Base-by-base conservation (phyloP, 805 yeast species). In the Sugiyamaella americana region DNA sequence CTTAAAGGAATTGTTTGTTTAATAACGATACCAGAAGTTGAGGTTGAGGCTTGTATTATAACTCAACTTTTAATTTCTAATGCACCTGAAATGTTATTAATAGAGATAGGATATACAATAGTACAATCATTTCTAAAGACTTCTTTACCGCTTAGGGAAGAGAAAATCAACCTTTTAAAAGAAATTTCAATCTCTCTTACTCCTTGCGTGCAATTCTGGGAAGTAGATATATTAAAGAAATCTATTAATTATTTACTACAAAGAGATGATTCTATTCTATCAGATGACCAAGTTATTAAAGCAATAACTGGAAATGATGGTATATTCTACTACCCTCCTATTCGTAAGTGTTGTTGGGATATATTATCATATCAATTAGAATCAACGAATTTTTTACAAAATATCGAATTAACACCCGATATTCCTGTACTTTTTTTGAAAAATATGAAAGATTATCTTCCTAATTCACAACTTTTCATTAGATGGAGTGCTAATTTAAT, bases 1-100 rank as follows among this genome's bases (percentile, higher is more conserved):
- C 16, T 45, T 20, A 26, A 32, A 35, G 48, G 43, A 5, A 22
- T 37, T 5, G 22, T 41, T 4, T 38, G 34, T 5, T 40, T 40
- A 16, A n/a, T 45, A 8, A 4, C 22, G 5, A 8, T 45, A 8
- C 32, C 32, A 8, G 11, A 13, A 26, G 32, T 26, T 8, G 32
- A 26, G 13, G 32, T 8, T 8, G 32, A 26, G 13, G 32, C 32
- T 26, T 26, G 32, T 26, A 8, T 8, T 8, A 8, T 26, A 13
- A 8, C 13, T 8, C 32, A 26, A 26, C 32, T 26, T 13, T 26
- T 26, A 13, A 26, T 26, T 26, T 26, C 32, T 8, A 26, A 13
- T 26, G 32, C 32, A 8, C 32, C 32, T 8, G 11, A 13, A 13
- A 8, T 8, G 8, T 13, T 26, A 13, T 13, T 26, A 26, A 26